Conservation (phyloP, 2,329 filamentous ascomycete species). For the Neofusicoccum sp. region DNA sequence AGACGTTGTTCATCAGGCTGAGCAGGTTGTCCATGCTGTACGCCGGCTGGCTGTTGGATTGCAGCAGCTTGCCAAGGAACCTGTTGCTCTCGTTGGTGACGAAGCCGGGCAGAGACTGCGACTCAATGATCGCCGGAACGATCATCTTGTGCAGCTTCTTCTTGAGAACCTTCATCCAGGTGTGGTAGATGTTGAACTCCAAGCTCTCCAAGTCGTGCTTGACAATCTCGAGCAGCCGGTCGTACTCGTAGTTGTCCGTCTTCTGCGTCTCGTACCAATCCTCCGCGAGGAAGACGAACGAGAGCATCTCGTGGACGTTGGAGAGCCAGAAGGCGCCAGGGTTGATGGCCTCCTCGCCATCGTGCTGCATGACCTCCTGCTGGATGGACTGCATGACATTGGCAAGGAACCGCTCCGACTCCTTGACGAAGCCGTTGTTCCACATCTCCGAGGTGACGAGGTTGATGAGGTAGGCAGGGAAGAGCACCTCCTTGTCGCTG, state of each 20-base stretch:
- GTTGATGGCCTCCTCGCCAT: slow-evolving; percentile 95
- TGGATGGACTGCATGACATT: slow-evolving; percentile 99
- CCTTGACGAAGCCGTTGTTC: slow-evolving; percentile 99
- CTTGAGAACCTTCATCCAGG: slow-evolving; percentile 99
- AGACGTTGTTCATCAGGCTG: slow-evolving; percentile 92
- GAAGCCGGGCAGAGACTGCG: slow-evolving; percentile 94
- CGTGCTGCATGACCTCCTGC: slow-evolving; percentile 98
- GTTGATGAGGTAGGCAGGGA: slow-evolving; percentile 98
- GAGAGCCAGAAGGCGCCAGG: slow-evolving; percentile 98
- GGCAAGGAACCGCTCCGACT: slow-evolving; percentile 96
- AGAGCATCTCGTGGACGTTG: slow-evolving; percentile 99
- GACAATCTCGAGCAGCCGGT: slow-evolving; percentile 94
- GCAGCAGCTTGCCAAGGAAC: slow-evolving; percentile 94
- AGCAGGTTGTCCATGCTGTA: slow-evolving; percentile 99
- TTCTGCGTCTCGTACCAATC: slow-evolving; percentile 99
- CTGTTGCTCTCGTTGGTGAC: slow-evolving; percentile 98
- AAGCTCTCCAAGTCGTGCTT: slow-evolving; percentile 98
- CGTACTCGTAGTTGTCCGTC: slow-evolving; percentile 98
- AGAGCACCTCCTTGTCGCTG: slow-evolving; percentile 96
- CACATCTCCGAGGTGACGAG: slow-evolving; percentile 99
- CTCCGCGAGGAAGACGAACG: slow-evolving; percentile 97
- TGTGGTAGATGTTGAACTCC: slow-evolving; percentile 99
- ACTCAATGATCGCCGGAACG: slow-evolving; percentile 98
- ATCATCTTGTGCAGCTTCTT: slow-evolving; percentile 99
- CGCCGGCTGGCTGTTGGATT: slow-evolving; percentile 85